A percentile compares a stretch with the other conserved stretches of the same genome.
phyloP scores from a whole-genome alignment of 164 flowering plant species.

The Kalanchoe fedtschenkoi region DNA sequence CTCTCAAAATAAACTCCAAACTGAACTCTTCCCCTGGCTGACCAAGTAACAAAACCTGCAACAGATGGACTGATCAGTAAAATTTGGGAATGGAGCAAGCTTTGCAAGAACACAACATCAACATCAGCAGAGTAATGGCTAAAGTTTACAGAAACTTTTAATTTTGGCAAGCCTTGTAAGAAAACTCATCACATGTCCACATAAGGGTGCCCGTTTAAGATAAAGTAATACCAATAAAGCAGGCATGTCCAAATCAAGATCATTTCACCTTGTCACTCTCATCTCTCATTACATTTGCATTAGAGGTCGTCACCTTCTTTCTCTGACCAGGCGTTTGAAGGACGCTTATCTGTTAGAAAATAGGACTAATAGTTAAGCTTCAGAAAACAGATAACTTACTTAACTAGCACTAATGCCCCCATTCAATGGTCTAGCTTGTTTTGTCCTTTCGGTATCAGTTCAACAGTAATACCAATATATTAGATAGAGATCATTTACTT shows the following conservation, averaged over 20 bases:
- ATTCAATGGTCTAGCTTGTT: too few species aligned
- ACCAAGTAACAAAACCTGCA: constrained; percentile 83
- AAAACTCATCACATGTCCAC: background rate
- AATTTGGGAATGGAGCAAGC: background rate
- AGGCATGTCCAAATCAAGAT: background rate
- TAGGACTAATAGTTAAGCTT: background rate
- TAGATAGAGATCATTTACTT: too few species aligned
- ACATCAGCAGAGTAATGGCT: background rate
- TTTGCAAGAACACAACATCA: background rate
- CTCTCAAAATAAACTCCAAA: constrained; percentile 84
- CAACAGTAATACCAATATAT: too few species aligned
- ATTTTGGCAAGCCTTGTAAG: background rate
- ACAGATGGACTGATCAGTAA: constrained; percentile 5
- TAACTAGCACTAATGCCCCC: background rate
- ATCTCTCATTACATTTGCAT: constrained; percentile 78
- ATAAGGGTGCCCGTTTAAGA: background rate
- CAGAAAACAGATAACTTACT: background rate
- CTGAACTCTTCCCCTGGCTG: constrained; percentile 93
- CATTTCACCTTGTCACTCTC: constrained; percentile 73
- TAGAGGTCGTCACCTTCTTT: constrained; percentile 47
- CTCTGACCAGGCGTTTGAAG: constrained; percentile 65
- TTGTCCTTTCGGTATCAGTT: too few species aligned
- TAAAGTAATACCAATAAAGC: background rate
- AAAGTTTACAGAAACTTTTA: background rate
- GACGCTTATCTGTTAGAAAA: constrained; percentile 66